These are phyloP conservation scores for Fraxinus platypoda DNA, from an alignment of 305 asterid genomes.

Conservation along the genomic window DNA sequence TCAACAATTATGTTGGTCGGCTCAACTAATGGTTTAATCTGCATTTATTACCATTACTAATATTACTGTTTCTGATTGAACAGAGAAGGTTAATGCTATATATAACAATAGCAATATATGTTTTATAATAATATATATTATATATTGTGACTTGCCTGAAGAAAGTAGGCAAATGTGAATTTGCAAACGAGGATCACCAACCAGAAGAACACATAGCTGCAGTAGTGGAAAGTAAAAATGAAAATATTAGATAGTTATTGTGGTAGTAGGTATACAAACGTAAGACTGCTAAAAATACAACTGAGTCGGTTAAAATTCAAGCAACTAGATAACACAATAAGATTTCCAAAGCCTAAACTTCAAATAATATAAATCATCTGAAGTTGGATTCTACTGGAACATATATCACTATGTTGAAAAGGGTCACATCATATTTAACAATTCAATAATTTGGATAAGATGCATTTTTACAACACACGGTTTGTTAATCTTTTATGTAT, in stretches of 20 bases:
- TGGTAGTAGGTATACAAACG: neutral
- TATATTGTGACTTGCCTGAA: conserved; percentile 65
- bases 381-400: conserved; percentile 8
- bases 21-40: conserved; percentile 84
- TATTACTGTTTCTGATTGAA: conserved; percentile 20
- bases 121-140: conserved; percentile 2
- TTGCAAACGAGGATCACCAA: conserved; percentile 88
- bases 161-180: conserved; percentile 92
- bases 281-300: neutral
- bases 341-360: neutral
- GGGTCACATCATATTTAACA: neutral
- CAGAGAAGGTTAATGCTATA: conserved; percentile 6
- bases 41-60: conserved; percentile 34
- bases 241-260: neutral
- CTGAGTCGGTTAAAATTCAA: neutral
- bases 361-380: conserved; percentile 3
- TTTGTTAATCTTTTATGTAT: neutral
- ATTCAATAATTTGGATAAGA: neutral
- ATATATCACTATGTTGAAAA: neutral
- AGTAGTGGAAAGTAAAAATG: conserved; percentile 20
- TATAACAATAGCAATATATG: conserved; percentile 2
- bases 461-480: neutral
- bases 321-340: neutral
- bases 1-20: conserved; percentile 60
- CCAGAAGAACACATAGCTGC: conserved; percentile 94